A percentile compares a stretch with the other conserved stretches of the same genome.
These are phyloP conservation scores for Verticillium nubilum DNA, from an alignment of 2,329 filamentous ascomycete species.

Conservation along the genomic window DNA sequence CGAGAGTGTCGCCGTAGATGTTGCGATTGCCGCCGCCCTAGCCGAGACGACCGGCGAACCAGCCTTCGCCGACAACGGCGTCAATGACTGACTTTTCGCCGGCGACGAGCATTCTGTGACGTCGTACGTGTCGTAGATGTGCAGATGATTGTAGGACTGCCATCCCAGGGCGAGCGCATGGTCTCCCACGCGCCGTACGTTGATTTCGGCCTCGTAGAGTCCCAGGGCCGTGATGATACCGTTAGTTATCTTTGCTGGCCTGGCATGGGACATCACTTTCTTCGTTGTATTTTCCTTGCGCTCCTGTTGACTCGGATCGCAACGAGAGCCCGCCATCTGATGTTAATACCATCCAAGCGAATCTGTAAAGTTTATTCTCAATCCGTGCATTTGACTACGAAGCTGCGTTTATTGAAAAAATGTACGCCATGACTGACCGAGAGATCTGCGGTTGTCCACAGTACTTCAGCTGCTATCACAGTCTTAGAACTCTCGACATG, in stretches of 20 bases:
- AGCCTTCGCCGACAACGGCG: constrained; percentile 41
- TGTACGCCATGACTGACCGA: no score
- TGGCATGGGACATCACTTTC: neutral
- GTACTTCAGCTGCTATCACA: no score
- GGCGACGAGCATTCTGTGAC: constrained; percentile 34
- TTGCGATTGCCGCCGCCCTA: constrained; percentile 20
- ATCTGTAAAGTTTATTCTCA: no score
- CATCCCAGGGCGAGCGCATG: constrained; percentile 43
- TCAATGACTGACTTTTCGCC: constrained; percentile 28
- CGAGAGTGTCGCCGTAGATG: constrained; percentile 33
- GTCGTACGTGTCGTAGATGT: constrained; percentile 50
- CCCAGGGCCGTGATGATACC: constrained; percentile 37
- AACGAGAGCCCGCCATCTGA: no score
- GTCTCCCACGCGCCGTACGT: constrained; percentile 35
- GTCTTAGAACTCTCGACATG: no score
- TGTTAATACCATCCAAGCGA: no score
- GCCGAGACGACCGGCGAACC: constrained; percentile 36
- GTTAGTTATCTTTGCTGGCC: neutral
- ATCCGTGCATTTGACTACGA: no score
- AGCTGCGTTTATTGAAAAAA: no score
- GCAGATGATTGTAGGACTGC: constrained; percentile 43
- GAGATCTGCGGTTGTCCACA: no score
- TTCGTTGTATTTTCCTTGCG: no score
- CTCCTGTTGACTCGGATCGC: neutral
- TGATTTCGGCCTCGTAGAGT: constrained; percentile 41